phyloP scores from a whole-genome alignment of 768 basidiomycete genomes.

The Leccinum subgranulosum region DNA sequence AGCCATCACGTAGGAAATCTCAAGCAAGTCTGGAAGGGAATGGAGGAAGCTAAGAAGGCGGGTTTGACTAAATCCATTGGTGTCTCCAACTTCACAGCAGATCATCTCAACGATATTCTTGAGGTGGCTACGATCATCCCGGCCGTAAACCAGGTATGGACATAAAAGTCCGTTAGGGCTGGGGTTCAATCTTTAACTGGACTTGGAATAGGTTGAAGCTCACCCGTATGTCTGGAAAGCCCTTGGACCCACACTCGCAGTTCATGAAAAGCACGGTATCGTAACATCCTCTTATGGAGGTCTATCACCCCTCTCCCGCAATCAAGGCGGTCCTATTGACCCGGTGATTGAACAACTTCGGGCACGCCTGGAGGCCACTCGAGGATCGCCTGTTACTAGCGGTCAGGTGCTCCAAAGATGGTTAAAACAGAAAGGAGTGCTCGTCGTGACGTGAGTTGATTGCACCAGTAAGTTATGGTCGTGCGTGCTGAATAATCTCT shows the following conservation, averaged over 20 bases:
- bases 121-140: constrained; percentile 44
- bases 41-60: constrained; percentile 53
- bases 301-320: constrained; percentile 36
- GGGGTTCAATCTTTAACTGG: background rate
- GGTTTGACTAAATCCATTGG: constrained; percentile 44
- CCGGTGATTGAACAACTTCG: constrained; percentile 36
- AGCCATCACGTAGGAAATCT: constrained; percentile 39
- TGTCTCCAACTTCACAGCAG: constrained; percentile 53
- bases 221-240: constrained; percentile 52
- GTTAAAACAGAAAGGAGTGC: constrained; percentile 27
- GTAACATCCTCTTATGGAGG: constrained; percentile 40
- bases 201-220: constrained; percentile 41
- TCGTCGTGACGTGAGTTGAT: constrained; percentile 31
- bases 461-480: background rate
- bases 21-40: constrained; percentile 53
- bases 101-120: constrained; percentile 42
- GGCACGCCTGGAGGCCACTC: constrained; percentile 22
- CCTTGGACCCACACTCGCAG: constrained; percentile 33
- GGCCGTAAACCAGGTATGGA: constrained; percentile 50
- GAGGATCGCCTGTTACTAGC: constrained; percentile 25
- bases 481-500: background rate
- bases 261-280: constrained; percentile 36
- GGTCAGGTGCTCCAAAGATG: constrained; percentile 31
- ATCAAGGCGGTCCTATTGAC: constrained; percentile 38
- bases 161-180: background rate